Evolutionary conservation across 345 rosid genomes (phyloP), one percentile per base, ranked within the genome.

Genomic region (Stellera chamaejasme): DNA sequence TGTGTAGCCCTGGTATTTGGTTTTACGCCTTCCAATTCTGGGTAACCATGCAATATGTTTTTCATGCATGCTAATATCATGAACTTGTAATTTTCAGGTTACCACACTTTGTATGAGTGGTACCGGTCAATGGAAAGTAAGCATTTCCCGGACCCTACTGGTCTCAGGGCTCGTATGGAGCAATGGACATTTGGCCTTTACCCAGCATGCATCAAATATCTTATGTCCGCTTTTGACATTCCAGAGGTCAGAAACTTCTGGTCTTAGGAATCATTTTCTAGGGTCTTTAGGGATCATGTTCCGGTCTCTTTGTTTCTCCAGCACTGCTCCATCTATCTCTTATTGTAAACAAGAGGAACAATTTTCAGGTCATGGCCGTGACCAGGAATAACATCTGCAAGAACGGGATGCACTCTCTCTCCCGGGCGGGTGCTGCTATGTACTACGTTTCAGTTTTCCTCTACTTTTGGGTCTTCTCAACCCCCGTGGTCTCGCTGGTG

Each of bases 81-180:
- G 39, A 32, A 15, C 25, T 52, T 62, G 53, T 50, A 25, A 50
- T 39, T 47, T 69, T 36, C 78, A 93, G 99, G 99, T 66, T 93
- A 93, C 69, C 99, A 93, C 72, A 64, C 95, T 15, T 75, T 93
- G 63, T 93, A 87, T 55, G 83, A 89, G 82, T 93, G 99, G 99
- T 93, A 93, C 79, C 84, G 68, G 72, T 60, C 90, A 26, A 92
- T 93, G 68, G 99, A 93, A 72, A 87, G 67, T 23, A 92, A 93
- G 73, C 99, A 93, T 71, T 93, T 93, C 68, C 99, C 99, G 0
- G 99, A 93, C 75, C 99, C 99, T 54, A 89, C 96, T 61, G 99
- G 97, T 45, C 99, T 93, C 73, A 81, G 99, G 72, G 75, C 86
- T 27, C 91, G 99, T 55, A 82, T 93, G 1, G 99, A 93, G 63